phyloP scores from a whole-genome alignment of 2,329 filamentous ascomycete genomes.

The Chaetomium globosum region DNA sequence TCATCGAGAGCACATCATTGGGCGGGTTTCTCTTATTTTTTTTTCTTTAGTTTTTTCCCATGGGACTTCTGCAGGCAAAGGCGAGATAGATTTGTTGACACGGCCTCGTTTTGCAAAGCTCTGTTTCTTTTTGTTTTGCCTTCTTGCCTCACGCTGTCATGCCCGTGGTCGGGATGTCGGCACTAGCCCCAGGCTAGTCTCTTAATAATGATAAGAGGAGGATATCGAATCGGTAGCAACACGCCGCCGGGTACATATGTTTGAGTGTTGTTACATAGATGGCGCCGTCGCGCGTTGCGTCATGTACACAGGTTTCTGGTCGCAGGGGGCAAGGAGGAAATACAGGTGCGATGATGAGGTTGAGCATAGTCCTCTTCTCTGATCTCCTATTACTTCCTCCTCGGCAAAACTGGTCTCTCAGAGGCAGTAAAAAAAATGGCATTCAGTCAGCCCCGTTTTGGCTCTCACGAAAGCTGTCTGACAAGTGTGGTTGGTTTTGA shows the following conservation, averaged over 20 bases:
- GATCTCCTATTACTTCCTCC: neutral
- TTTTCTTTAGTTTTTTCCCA: neutral
- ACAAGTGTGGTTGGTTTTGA: neutral
- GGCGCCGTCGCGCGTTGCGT: neutral
- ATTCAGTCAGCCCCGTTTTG: neutral
- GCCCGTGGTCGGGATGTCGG: neutral
- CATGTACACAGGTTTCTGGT: conserved; percentile 8
- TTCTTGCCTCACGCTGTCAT: conserved; percentile 4
- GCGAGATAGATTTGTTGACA: conserved; percentile 26
- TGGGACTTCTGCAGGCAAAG: neutral
- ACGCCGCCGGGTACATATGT: conserved; percentile 9
- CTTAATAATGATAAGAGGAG: conserved; percentile 8
- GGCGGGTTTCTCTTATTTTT: conserved; percentile 12
- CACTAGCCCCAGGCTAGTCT: conserved; percentile 7
- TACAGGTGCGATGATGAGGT: neutral
- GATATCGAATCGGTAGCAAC: conserved; percentile 10
- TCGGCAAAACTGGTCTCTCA: neutral
- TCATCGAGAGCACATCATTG: conserved; percentile 19
- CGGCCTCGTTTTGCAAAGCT: neutral
- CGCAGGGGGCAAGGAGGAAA: neutral
- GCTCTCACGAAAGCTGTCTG: neutral
- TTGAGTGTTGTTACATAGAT: conserved; percentile 12
- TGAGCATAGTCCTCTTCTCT: neutral
- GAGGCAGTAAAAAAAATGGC: neutral
- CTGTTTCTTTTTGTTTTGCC: neutral